Conservation (phyloP, 169 alveolate genomes). For the Eimeria tenella region DNA sequence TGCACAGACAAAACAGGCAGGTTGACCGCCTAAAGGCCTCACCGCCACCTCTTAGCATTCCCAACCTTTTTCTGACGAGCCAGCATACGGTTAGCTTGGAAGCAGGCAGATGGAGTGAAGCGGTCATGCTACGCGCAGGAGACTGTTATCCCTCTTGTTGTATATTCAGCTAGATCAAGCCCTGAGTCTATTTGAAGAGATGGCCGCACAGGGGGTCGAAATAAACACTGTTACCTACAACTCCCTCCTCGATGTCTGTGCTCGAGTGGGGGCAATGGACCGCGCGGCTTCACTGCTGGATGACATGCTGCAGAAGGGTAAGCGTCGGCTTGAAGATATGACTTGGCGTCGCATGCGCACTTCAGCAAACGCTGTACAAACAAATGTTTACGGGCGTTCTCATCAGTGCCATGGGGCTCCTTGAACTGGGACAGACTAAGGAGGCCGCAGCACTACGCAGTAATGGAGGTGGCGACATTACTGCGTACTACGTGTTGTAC, state of each 20-base stretch:
- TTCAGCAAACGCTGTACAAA: not conserved
- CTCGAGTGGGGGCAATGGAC: slow-evolving; percentile 92
- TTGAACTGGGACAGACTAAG: not conserved
- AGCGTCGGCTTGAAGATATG: slow-evolving; percentile 32
- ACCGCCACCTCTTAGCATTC: too few species aligned
- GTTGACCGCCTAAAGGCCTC: not conserved
- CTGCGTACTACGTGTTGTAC: too few species aligned
- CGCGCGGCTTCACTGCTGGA: slow-evolving; percentile 89
- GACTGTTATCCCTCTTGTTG: not conserved
- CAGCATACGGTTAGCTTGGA: not conserved
- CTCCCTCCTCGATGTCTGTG: slow-evolving; percentile 96
- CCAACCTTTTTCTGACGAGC: too few species aligned
- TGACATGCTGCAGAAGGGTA: slow-evolving; percentile 87
- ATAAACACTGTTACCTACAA: slow-evolving; percentile 96
- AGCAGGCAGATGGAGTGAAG: not conserved
- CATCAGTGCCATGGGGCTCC: not conserved
- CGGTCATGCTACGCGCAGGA: not conserved
- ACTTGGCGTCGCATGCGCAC: not conserved
- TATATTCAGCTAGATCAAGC: slow-evolving; percentile 85
- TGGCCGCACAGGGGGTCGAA: slow-evolving; percentile 88
- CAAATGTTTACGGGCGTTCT: not conserved
- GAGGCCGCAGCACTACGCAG: not conserved
- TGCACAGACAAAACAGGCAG: slow-evolving; percentile 89
- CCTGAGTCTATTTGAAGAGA: slow-evolving; percentile 86
- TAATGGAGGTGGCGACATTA: too few species aligned